Base-by-base conservation (phyloP, 169 alveolate species). In the Plasmodium cynomolgi region DNA sequence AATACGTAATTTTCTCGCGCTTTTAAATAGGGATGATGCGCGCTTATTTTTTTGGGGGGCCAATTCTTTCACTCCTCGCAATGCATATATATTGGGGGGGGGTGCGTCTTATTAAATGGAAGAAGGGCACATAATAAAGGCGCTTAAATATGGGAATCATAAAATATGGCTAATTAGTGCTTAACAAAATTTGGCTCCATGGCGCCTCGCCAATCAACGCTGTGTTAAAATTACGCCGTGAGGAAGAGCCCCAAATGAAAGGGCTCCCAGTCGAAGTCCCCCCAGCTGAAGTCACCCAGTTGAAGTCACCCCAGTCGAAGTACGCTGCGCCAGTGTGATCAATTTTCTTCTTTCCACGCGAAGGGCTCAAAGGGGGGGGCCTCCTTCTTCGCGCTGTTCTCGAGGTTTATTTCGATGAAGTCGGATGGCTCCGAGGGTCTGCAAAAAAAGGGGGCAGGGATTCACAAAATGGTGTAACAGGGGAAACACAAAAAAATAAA, bases 331-430 rank as follows among this genome's bases (percentile, higher is more conserved):
- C 47, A 73, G 44, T 5, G 81, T 47, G 31, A 74, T 68, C 74
- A 90, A 80, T 80, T 90, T 90, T 90, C 94, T n/a, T 84, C 94
- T n/a, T 84, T 92, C 95, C 95, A 92, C 9, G 74, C 72, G 84
- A 92, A 92, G 1, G 95, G 95, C 68, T 92, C 93, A 79, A 92
- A 92, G 3, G 95, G 95, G n/a, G 92, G 95, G 20, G 86, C 95
- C 62, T 92, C 95, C 73, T 92, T 83, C 29, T 91, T 84, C 31
- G 56, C 50, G 6, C 50, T 47, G 29, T 37, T 62, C 54, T 92
- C 95, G 13, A 84, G 44, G 13, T 79, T 92, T 77, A 39, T 20
- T 79, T 92, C 95, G 77, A 92, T 84, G 74, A n/a, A 84, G 29
- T 92, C 93, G 23, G 85, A 37, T n/a, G 95, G 95, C 71, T 92